These are phyloP conservation scores for Neurospora terricola DNA, from an alignment of 495 filamentous ascomycete genomes.

Conservation along the genomic window DNA sequence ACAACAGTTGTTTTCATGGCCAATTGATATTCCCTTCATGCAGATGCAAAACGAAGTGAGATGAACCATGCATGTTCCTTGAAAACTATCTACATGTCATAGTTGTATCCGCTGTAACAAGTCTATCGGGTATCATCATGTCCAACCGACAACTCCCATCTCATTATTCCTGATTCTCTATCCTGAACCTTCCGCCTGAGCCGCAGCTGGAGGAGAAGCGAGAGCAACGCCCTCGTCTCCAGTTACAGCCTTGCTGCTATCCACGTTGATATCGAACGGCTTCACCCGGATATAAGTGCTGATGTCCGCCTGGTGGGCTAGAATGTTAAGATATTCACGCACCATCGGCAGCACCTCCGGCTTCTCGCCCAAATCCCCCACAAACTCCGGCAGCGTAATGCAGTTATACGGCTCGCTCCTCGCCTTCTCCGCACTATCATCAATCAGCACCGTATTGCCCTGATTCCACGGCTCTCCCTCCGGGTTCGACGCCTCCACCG, in stretches of 20 bases:
- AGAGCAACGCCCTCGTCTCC: background rate
- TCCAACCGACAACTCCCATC: background rate
- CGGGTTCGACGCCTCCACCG: conserved; percentile 38
- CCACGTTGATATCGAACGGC: conserved; percentile 21
- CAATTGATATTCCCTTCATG: background rate
- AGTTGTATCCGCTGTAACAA: background rate
- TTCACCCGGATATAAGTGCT: conserved; percentile 32
- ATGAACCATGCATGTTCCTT: background rate
- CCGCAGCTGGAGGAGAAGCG: background rate
- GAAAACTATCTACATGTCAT: background rate
- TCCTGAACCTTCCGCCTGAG: background rate
- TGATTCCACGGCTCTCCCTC: conserved; percentile 53
- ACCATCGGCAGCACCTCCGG: conserved; percentile 34
- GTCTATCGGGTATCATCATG: background rate
- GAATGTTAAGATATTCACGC: conserved; percentile 37
- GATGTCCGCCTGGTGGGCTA: conserved; percentile 33
- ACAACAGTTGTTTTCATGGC: background rate
- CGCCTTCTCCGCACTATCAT: conserved; percentile 74
- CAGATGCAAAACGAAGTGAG: background rate
- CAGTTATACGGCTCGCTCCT: conserved; percentile 75
- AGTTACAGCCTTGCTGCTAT: background rate
- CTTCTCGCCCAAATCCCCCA: conserved; percentile 27
- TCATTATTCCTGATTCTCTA: background rate
- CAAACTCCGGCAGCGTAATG: conserved; percentile 69
- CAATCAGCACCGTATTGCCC: conserved; percentile 80